These are phyloP conservation scores for Rhizopus arrhizus DNA, from an alignment of 371 early-diverging fungal species.

Conservation along the genomic window DNA sequence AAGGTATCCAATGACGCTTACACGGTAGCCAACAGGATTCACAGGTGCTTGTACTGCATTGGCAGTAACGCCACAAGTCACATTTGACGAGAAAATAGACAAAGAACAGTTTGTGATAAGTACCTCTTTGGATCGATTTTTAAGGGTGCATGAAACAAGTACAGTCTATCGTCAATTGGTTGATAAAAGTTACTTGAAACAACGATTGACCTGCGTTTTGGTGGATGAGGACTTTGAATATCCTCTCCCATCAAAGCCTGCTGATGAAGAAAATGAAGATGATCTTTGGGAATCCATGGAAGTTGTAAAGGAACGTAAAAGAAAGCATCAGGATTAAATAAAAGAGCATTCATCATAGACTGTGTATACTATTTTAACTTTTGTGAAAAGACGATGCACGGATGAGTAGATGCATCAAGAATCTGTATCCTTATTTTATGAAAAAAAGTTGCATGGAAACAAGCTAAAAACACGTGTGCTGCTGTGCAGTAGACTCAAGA, in stretches of 20 bases:
- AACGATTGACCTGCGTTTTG: slow-evolving; percentile 69
- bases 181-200: slow-evolving; percentile 81
- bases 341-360: not conserved
- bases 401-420: too few species aligned
- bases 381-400: too few species aligned
- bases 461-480: too few species aligned
- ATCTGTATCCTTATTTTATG: too few species aligned
- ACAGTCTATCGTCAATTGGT: slow-evolving; percentile 59
- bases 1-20: too few species aligned
- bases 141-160: slow-evolving; percentile 74
- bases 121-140: slow-evolving; percentile 77
- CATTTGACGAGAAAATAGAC: slow-evolving; percentile 21
- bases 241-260: slow-evolving; percentile 35
- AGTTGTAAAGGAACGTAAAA: slow-evolving; percentile 24
- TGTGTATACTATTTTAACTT: too few species aligned
- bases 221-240: slow-evolving; percentile 61
- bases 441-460: too few species aligned
- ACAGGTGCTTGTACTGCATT: slow-evolving; percentile 73
- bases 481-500: too few species aligned
- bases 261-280: slow-evolving; percentile 42
- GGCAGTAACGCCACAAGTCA: slow-evolving; percentile 35
- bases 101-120: slow-evolving; percentile 48
- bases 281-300: slow-evolving; percentile 57
- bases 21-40: slow-evolving; percentile 48
- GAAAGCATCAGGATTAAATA: slow-evolving; percentile 15